Base-by-base conservation (phyloP, 164 flowering plant genomes). In the Magnolia kwangsiensis region DNA sequence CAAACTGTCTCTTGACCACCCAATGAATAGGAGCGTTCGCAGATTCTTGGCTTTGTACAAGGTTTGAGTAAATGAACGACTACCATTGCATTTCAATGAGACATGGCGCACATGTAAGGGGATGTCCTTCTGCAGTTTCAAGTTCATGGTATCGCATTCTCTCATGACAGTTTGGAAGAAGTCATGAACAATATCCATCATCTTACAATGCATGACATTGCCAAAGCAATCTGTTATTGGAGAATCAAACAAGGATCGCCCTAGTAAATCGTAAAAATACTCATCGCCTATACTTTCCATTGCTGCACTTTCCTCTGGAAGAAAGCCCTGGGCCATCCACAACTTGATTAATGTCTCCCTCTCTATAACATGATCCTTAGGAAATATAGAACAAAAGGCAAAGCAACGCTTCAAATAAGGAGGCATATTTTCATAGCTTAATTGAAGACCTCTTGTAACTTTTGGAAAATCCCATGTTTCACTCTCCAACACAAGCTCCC, bases 251-350 rank as follows among this genome's bases (percentile, higher is more conserved):
- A 77, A 71, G 8, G 77, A 78, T 7, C 51, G 77, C 29, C 55
- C 10, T 69, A 78, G 1, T 58, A 78, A 50, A 18, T 61, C 37
- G 27, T 50, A 24, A 16, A 78, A 75, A 51, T 51, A 74, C 27
- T 31, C 74, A 1, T 11, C 71, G 11, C 71, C 81, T 8, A 64
- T 20, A 10, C 2, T 11, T 24, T 78, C 81, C 58, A 55, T 13
- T 50, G 8, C 68, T 23, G 2, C 9, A 65, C 29, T 65, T 65
- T 23, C 27, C 27, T 65, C 29, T 23, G 63, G 3, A 18, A 4
- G 5, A 7, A 68, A 69, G 63, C 74, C 80, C 74, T 74, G 50
- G 14, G 80, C 70, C 77, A 78, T 70, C 80, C 80, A 78, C 31
- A 74, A 50, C 64, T 64, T 45, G 29, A 74, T 63, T 21, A 78